A percentile compares a stretch with the other conserved stretches of the same genome.
phyloP scores from a whole-genome alignment of 2,329 filamentous ascomycete species.

The Colletotrichum liaoningense region DNA sequence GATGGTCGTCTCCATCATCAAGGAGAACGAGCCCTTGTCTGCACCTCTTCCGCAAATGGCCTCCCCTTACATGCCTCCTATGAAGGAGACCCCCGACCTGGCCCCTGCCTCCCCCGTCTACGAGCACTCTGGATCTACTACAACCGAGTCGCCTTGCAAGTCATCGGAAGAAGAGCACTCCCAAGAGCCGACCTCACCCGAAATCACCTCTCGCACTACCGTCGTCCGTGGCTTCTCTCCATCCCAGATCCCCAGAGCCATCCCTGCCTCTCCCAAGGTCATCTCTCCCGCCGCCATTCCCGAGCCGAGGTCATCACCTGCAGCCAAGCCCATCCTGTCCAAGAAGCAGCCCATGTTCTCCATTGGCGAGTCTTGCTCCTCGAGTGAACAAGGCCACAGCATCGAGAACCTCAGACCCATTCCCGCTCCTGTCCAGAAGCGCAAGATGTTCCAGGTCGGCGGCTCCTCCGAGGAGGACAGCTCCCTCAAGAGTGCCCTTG shows the following conservation, averaged over 20 bases:
- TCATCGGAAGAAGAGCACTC: conserved; percentile 69
- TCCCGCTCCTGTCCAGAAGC: conserved; percentile 44
- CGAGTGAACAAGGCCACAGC: conserved; percentile 65
- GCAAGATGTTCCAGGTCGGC: conserved; percentile 64
- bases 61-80: conserved; percentile 51
- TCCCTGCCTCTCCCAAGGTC: conserved; percentile 61
- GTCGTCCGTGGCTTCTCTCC: conserved; percentile 90
- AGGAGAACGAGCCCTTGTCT: conserved; percentile 79
- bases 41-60: conserved; percentile 61
- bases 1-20: conserved; percentile 93
- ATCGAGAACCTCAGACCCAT: conserved; percentile 55
- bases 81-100: conserved; percentile 56
- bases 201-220: conserved; percentile 67
- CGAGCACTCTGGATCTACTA: conserved; percentile 57
- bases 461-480: conserved; percentile 81
- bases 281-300: conserved; percentile 69
- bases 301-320: conserved; percentile 67
- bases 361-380: conserved; percentile 85
- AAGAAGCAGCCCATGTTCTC: conserved; percentile 75
- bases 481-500: conserved; percentile 71
- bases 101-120: conserved; percentile 44
- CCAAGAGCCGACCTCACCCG: conserved; percentile 48
- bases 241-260: conserved; percentile 69
- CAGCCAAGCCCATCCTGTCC: conserved; percentile 75
- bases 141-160: conserved; percentile 65